Base-by-base conservation (phyloP, 2,329 filamentous ascomycete species). In the Colletotrichum caudatum region DNA sequence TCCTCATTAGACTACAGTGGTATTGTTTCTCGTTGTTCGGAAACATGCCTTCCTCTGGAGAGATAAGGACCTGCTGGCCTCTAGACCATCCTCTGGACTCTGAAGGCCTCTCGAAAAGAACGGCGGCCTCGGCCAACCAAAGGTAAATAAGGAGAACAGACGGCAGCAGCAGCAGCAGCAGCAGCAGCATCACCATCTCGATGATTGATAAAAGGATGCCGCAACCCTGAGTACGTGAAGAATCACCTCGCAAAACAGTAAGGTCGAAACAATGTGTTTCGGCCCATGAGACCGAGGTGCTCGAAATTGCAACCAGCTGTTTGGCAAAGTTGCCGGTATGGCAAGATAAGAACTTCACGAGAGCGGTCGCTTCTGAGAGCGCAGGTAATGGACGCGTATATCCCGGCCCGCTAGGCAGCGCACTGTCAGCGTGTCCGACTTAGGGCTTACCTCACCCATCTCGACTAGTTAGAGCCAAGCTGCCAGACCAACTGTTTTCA, bases 31-130 rank as follows among this genome's bases (percentile, higher is more conserved):
- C 8, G 18, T 39, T 23, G 12, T n/a, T 54, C 23, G 37, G 12
- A 46, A 18, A 54, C 67, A 41, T 66, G 67, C 67, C 67, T 66
- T 66, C 35, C 26, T 48, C 29, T 16, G 54, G 18, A 70, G 56
- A 39, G 29, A 29, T 9, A 26, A 70, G 23, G 18, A 50, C 63
- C 14, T 61, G 12, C 20, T 70, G 67, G 23, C 60, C 46, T 48
- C 16, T 50, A n/a, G 37, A 9, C 26, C 26, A 3, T 14, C n/a
- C 41, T 29, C 14, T 35, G 29, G 23, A 20, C 8, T 33, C n/a
- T 4, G n/a, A 35, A 2, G 23, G 6, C 33, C 20, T 48, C 12
- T 46, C 29, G 48, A 16, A 29, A 16, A 33, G 11, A 18, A 33
- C 18, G 9, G 37, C 35, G 16, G 67, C 62, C 18, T 37, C 39